Base-by-base conservation (phyloP, 1,139 yeast genomes). In the Yamadazyma aaseri region DNA sequence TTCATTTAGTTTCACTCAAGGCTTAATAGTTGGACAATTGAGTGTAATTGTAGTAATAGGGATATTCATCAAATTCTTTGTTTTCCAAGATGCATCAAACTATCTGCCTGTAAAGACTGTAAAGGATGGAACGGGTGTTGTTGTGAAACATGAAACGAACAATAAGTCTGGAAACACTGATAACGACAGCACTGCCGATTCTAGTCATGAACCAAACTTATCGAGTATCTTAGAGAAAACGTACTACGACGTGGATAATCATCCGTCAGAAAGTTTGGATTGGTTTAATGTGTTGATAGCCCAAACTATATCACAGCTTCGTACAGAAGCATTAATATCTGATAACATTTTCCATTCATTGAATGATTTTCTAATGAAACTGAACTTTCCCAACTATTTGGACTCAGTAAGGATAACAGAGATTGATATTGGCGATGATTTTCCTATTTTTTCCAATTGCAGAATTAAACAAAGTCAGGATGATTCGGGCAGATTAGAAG, bases 251-350 rank as follows among this genome's bases (percentile, higher is more conserved):
- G 97, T 92, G 1, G 79, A 81, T 28, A 80, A 80, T 16, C 98
- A 94, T 56, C 69, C 82, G 3, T 76, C 97, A 0, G 99, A 92
- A 62, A 83, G 96, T 0, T 64, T 92, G 36, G 98, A 92, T 57
- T 92, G 99, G 98, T 87, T 92, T 55, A 92, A 92, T 50, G 97
- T 92, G 1, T 66, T 92, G 31, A 75, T 92, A 15, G 98, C 97
- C 0, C 97, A 94, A 55, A 82, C 90, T 4, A 81, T 92, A 16
- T 78, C 87, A 15, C 96, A 90, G 48, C 73, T 89, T 40, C 72
- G 99, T 40, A 74, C 81, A 14, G 97, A 92, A 55, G 97, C 97
- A 0, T 62, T 86, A 40, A 70, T 76, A 34, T 79, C 89, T 29
- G 95, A 92, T 56, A 89, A 89, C 53, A 83, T 94, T 20, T 78